Percentiles rank a stretch among this genome's conserved stretches.
Evolutionary conservation across 768 basidiomycete genomes (phyloP).

Genomic region (Cystofilobasidium capitatum): DNA sequence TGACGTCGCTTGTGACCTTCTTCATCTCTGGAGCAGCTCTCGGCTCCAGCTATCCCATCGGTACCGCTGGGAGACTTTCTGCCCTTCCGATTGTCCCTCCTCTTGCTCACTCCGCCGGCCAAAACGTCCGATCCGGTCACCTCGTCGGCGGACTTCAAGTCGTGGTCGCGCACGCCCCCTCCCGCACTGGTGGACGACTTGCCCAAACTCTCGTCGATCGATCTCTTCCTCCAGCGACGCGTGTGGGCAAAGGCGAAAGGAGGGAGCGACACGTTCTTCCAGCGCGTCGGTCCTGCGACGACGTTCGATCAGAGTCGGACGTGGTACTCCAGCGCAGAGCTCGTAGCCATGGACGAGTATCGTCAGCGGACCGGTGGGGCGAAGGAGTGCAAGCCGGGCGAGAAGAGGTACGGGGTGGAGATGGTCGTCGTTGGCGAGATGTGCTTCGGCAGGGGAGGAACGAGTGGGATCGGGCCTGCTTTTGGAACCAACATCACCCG

Average conservation of each 20-base stretch:
- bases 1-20: not conserved
- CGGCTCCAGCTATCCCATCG: not conserved
- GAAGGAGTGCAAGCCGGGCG: not conserved
- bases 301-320: not conserved
- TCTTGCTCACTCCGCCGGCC: not conserved
- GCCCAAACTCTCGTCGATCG: not conserved
- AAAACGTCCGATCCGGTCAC: not conserved
- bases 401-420: not conserved
- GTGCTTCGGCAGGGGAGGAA: not conserved
- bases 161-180: not conserved
- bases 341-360: not conserved
- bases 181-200: not conserved
- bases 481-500: not conserved
- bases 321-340: not conserved
- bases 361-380: not conserved
- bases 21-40: not conserved
- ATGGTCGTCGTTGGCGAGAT: constrained; percentile 2
- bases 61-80: not conserved
- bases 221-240: not conserved
- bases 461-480: not conserved
- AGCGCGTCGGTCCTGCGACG: not conserved
- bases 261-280: not conserved
- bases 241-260: not conserved
- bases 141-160: not conserved
- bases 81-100: not conserved